Conservation (phyloP, 148 eudicot genomes). For the Diospyros kaki region DNA sequence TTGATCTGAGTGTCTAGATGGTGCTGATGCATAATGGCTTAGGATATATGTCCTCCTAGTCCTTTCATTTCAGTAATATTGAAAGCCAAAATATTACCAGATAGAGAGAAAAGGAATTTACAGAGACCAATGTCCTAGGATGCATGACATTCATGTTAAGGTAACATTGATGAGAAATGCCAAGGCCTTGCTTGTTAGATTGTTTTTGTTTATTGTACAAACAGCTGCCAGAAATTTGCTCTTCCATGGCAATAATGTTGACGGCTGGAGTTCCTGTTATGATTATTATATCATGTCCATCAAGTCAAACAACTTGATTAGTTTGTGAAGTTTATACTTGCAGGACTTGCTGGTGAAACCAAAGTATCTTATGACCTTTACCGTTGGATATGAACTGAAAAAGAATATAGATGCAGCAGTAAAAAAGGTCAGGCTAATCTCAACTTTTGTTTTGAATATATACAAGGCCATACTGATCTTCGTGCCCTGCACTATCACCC, state of each 20-base stretch:
- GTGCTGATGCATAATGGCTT: not conserved
- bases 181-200: too few species aligned
- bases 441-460: not conserved
- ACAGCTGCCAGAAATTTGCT: not conserved
- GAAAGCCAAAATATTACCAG: not conserved
- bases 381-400: slow-evolving; percentile 74
- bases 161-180: too few species aligned
- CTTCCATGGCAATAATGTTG: not conserved
- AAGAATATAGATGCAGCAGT: slow-evolving; percentile 68
- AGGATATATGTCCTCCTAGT: not conserved
- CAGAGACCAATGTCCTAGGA: not conserved
- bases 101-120: not conserved
- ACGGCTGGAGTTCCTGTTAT: not conserved
- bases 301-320: not conserved
- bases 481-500: too few species aligned
- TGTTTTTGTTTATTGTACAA: too few species aligned
- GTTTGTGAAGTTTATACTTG: slow-evolving; percentile 13
- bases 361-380: slow-evolving; percentile 74
- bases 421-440: slow-evolving; percentile 47
- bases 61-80: too few species aligned
- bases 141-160: too few species aligned
- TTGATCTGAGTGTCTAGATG: not conserved
- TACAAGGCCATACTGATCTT: not conserved
- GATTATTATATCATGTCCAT: not conserved
- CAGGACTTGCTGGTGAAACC: slow-evolving; percentile 61